Conservation (phyloP, 2,329 filamentous ascomycete species). For the Fonsecaea multimorphosa region DNA sequence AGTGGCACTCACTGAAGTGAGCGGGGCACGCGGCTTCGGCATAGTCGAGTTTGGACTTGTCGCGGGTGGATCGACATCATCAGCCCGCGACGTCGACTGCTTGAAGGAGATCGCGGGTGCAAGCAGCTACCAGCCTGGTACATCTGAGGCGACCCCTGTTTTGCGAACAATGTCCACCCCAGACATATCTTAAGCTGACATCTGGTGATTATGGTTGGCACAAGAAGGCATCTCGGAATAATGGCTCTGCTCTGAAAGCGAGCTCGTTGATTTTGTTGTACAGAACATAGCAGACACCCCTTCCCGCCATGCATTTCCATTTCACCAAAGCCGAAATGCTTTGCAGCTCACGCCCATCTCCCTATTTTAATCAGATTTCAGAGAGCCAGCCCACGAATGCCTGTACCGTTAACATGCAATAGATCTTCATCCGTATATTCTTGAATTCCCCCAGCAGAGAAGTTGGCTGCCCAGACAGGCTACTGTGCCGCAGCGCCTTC, state of each 20-base stretch:
- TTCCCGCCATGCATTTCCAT: not conserved
- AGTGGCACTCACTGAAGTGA: too few species aligned
- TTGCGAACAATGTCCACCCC: too few species aligned
- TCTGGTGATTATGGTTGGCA: too few species aligned
- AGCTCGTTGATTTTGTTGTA: conserved; percentile 13
- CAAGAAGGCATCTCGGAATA: not conserved
- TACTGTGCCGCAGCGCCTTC: conserved; percentile 26
- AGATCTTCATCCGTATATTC: not conserved
- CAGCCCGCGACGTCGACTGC: too few species aligned
- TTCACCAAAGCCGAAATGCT: not conserved
- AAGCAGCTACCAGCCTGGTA: too few species aligned
- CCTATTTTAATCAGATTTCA: not conserved
- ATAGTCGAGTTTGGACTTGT: too few species aligned
- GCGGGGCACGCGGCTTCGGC: too few species aligned
- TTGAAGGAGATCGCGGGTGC: too few species aligned
- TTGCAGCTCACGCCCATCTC: not conserved
- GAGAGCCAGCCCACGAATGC: not conserved
- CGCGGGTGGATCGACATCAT: too few species aligned
- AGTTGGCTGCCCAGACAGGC: not conserved
- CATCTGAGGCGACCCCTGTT: too few species aligned
- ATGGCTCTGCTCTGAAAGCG: conserved; percentile 5
- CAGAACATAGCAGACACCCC: conserved; percentile 9
- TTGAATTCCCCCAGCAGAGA: not conserved
- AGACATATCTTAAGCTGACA: too few species aligned
- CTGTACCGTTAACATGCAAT: conserved; percentile 1